Conservation (phyloP, 1,284 basidiomycete species). For the Trichosporon asahii region DNA sequence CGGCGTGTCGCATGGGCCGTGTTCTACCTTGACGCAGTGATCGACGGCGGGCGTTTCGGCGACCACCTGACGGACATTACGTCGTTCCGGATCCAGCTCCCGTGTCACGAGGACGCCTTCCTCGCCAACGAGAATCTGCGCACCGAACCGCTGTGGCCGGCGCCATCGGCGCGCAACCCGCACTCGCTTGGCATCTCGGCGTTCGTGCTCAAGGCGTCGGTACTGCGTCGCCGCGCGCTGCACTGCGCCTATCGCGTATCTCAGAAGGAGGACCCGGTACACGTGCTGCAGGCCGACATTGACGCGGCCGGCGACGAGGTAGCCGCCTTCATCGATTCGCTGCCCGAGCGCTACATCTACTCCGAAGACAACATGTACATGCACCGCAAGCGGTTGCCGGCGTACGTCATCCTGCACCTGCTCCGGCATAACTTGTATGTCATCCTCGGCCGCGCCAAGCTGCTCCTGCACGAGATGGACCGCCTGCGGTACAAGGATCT, state of each 20-base stretch:
- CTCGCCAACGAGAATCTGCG: conserved; percentile 12
- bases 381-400: conserved; percentile 11
- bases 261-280: conserved; percentile 9
- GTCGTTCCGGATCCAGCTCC: conserved; percentile 24
- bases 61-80: conserved; percentile 15
- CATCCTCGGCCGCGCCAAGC: conserved; percentile 19
- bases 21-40: conserved; percentile 25
- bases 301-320: conserved; percentile 3
- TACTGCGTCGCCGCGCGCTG: conserved; percentile 9
- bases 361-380: conserved; percentile 13
- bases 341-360: conserved; percentile 11
- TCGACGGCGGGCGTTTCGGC: conserved; percentile 28
- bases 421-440: conserved; percentile 28
- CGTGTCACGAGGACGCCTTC: conserved; percentile 21
- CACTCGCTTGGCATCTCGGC: conserved; percentile 10
- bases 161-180: conserved; percentile 5
- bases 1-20: conserved; percentile 30
- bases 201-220: conserved; percentile 8
- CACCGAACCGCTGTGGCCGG: conserved; percentile 16
- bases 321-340: conserved; percentile 1
- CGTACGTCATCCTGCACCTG: conserved; percentile 11
- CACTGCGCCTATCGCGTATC: conserved; percentile 4
- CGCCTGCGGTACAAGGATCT: conserved; percentile 10
- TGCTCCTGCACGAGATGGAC: conserved; percentile 15
- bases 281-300: conserved; percentile 9